These are phyloP conservation scores for Grigorovia transvaalensis DNA, from an alignment of 805 yeast species.

Conservation along the genomic window DNA sequence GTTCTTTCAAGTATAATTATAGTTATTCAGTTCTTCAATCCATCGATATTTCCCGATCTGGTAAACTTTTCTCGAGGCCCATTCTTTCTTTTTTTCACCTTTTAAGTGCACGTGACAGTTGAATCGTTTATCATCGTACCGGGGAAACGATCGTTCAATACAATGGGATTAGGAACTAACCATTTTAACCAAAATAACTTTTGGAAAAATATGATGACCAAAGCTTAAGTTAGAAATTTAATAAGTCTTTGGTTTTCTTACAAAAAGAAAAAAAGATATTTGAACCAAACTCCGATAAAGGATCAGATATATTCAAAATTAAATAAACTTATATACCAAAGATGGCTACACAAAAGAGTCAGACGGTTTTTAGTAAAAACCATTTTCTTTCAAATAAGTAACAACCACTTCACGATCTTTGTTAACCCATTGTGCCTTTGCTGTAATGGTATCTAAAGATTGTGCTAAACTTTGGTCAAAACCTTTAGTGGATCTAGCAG, in stretches of 20 bases:
- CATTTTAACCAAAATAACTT: too few species aligned
- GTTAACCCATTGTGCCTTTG: slow-evolving; percentile 48
- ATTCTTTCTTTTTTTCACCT: not conserved
- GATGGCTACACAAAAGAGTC: too few species aligned
- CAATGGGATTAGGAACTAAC: too few species aligned
- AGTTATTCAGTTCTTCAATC: too few species aligned
- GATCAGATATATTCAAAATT: not conserved
- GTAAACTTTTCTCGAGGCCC: not conserved
- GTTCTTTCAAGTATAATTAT: too few species aligned
- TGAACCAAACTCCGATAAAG: not conserved
- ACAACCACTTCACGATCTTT: slow-evolving; percentile 43
- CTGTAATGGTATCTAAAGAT: slow-evolving; percentile 47
- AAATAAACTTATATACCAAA: not conserved
- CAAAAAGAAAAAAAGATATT: too few species aligned
- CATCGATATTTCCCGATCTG: not conserved
- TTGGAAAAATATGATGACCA: too few species aligned
- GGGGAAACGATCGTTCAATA: too few species aligned
- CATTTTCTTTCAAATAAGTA: slow-evolving; percentile 37
- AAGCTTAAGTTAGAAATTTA: too few species aligned
- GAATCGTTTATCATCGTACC: too few species aligned
- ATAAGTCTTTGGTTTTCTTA: too few species aligned
- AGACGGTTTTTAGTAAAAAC: not conserved
- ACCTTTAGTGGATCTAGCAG: slow-evolving; percentile 47
- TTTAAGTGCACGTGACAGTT: not conserved
- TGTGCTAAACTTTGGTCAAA: slow-evolving; percentile 56